Percentiles rank a stretch among this genome's conserved stretches.
Conservation (phyloP, 495 filamentous ascomycete genomes). For the Talaromyces nanjingensis region DNA sequence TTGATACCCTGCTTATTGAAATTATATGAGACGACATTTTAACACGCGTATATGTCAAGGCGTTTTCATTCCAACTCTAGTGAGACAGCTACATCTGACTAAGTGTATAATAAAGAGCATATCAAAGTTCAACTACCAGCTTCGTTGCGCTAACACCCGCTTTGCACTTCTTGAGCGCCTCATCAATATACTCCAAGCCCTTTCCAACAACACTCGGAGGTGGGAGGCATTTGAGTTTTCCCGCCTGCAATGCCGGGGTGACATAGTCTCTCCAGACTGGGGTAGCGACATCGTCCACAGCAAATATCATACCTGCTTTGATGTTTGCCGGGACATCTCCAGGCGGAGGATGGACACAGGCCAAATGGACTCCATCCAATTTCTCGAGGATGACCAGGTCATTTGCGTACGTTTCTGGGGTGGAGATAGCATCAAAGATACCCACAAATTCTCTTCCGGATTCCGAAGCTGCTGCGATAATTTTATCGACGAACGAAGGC, state of each 20-base stretch:
- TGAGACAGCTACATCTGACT: background rate
- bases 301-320: conserved; percentile 37
- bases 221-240: conserved; percentile 21
- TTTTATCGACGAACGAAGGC: conserved; percentile 21
- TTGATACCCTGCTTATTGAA: conserved; percentile 1
- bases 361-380: conserved; percentile 28
- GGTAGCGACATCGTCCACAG: conserved; percentile 34
- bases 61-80: background rate
- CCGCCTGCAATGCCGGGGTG: conserved; percentile 22
- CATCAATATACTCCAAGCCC: conserved; percentile 36
- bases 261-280: conserved; percentile 33
- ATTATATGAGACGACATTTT: background rate
- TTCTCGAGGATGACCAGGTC: conserved; percentile 25
- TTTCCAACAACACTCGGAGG: conserved; percentile 27
- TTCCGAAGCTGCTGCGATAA: conserved; percentile 22
- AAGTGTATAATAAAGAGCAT: background rate
- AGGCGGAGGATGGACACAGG: conserved; percentile 24
- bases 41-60: background rate
- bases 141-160: conserved; percentile 34
- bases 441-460: conserved; percentile 23
- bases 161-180: conserved; percentile 25
- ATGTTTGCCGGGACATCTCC: conserved; percentile 27
- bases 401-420: conserved; percentile 22
- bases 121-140: conserved; percentile 26
- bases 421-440: conserved; percentile 35